Evolutionary conservation across 371 early-diverging fungal genomes (phyloP).

Genomic region (Mucor circinelloides): DNA sequence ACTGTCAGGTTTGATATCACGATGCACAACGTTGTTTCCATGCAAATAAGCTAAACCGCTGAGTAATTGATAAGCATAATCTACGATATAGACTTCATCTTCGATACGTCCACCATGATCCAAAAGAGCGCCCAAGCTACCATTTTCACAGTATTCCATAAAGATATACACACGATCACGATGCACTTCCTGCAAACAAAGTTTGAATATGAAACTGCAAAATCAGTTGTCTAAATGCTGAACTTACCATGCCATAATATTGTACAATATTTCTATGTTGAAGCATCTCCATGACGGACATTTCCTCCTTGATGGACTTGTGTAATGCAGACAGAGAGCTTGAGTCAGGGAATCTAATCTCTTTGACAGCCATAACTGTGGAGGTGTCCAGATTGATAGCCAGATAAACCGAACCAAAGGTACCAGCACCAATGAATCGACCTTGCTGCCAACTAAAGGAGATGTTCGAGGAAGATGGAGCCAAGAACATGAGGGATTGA

Average conservation of each 20-base stretch:
- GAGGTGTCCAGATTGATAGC: slow-evolving; percentile 86
- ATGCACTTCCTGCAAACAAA: slow-evolving; percentile 70
- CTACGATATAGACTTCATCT: slow-evolving; percentile 72
- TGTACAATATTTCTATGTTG: slow-evolving; percentile 90
- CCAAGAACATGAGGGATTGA: slow-evolving; percentile 74
- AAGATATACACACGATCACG: slow-evolving; percentile 90
- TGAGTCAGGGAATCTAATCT: slow-evolving; percentile 86
- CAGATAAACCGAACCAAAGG: slow-evolving; percentile 85
- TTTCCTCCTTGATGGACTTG: slow-evolving; percentile 83
- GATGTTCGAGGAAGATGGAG: slow-evolving; percentile 74
- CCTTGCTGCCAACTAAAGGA: slow-evolving; percentile 89
- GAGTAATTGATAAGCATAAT: slow-evolving; percentile 85
- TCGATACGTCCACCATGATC: slow-evolving; percentile 81
- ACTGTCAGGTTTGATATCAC: slow-evolving; percentile 92
- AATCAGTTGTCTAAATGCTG: too few species aligned
- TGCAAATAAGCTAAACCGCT: slow-evolving; percentile 93
- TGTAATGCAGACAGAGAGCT: slow-evolving; percentile 68
- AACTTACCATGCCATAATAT: slow-evolving; percentile 79
- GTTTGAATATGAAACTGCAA: neutral
- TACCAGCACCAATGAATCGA: slow-evolving; percentile 86
- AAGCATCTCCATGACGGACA: slow-evolving; percentile 89
- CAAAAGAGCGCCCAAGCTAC: slow-evolving; percentile 77
- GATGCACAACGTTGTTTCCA: slow-evolving; percentile 83
- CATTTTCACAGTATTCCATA: slow-evolving; percentile 93
- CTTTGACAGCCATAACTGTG: slow-evolving; percentile 93